Conservation (phyloP, 768 basidiomycete species). For the Podaxis sp. region DNA sequence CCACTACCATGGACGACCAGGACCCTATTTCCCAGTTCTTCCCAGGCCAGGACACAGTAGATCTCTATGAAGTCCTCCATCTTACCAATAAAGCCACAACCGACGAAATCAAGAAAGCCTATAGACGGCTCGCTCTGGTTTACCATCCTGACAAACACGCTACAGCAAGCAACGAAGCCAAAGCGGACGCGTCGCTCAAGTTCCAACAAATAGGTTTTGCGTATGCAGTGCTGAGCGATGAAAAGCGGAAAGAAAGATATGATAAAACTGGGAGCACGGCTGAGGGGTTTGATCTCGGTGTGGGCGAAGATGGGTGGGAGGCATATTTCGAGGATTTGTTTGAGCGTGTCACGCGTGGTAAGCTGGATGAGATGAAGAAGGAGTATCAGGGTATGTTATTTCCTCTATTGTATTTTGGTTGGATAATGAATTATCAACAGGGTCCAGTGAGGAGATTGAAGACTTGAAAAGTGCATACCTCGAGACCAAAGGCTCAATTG, state of each 20-base stretch:
- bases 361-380: constrained; percentile 90
- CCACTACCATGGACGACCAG: constrained; percentile 57
- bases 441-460: constrained; percentile 78
- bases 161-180: constrained; percentile 53
- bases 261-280: constrained; percentile 85
- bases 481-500: constrained; percentile 72
- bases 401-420: background rate
- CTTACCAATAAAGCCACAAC: constrained; percentile 51
- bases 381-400: constrained; percentile 81
- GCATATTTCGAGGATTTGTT: constrained; percentile 92
- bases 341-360: constrained; percentile 80
- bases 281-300: constrained; percentile 69
- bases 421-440: constrained; percentile 38
- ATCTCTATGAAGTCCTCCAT: constrained; percentile 76
- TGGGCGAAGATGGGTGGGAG: constrained; percentile 90
- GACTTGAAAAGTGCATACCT: constrained; percentile 79
- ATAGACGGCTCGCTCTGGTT: constrained; percentile 77
- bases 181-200: constrained; percentile 67
- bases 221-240: constrained; percentile 85
- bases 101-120: constrained; percentile 80
- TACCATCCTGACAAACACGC: constrained; percentile 93
- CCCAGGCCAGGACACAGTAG: constrained; percentile 65
- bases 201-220: constrained; percentile 96
- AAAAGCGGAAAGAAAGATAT: constrained; percentile 71
- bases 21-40: constrained; percentile 80